These are phyloP conservation scores for Saccharomycopsis fermentans DNA, from an alignment of 805 yeast species.

Conservation along the genomic window DNA sequence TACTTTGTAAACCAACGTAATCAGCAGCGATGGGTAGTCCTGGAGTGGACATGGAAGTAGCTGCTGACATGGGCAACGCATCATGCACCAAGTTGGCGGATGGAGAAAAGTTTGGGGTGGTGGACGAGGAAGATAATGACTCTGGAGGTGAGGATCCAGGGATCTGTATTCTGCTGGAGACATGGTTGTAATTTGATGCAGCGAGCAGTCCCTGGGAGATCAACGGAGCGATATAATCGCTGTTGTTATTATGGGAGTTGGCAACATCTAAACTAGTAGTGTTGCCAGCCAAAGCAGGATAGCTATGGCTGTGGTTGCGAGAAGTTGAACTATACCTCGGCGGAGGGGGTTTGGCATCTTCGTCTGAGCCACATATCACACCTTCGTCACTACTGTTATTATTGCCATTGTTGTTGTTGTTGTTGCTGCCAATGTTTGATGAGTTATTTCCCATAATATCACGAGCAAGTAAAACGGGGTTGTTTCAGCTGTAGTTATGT, in stretches of 20 bases:
- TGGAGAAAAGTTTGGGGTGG: neutral
- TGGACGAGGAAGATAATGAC: neutral
- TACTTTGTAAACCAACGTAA: neutral
- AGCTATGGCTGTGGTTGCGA: neutral
- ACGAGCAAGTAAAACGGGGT: neutral
- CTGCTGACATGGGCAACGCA: neutral
- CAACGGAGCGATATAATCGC: neutral
- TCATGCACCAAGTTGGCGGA: neutral
- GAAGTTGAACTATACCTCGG: slow-evolving; percentile 13
- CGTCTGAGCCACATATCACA: slow-evolving; percentile 7
- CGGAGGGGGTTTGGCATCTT: slow-evolving; percentile 18
- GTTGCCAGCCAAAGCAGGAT: neutral
- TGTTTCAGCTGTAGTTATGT: neutral
- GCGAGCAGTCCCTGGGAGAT: neutral
- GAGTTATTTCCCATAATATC: slow-evolving; percentile 1
- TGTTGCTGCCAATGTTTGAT: neutral
- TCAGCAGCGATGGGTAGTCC: neutral
- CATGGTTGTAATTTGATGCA: neutral
- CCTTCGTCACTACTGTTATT: slow-evolving; percentile 1
- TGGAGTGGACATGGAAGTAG: neutral
- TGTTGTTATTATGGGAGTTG: neutral
- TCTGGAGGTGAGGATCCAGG: neutral
- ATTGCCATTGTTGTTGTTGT: neutral
- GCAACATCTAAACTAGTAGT: neutral
- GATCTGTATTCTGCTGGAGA: neutral